Evolutionary conservation across 108 stramenopile species (phyloP).

Genomic region (Cyclotella choctawhatcheeana): DNA sequence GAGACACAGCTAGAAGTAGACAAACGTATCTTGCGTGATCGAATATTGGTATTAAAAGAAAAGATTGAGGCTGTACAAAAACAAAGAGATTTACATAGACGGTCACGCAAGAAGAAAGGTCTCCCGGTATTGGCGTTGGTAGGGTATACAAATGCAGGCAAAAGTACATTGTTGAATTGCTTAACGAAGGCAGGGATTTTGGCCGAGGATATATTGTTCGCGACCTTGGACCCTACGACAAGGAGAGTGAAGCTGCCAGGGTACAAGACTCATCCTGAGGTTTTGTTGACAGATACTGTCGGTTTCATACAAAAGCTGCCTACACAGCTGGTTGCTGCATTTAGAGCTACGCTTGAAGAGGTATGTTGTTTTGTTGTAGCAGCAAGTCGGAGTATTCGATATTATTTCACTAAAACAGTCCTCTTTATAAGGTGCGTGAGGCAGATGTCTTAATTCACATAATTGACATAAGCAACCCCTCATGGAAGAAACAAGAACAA

Average conservation of each 20-base stretch:
- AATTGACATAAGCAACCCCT: conserved; percentile 86
- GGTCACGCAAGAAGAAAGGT: conserved; percentile 70
- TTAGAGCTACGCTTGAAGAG: conserved; percentile 96
- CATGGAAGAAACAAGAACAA: conserved; percentile 86
- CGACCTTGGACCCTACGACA: conserved; percentile 97
- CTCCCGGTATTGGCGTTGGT: conserved; percentile 90
- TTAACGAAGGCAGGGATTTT: conserved; percentile 94
- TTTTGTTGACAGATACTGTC: conserved; percentile 95
- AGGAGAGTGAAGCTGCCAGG: conserved; percentile 94
- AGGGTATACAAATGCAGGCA: conserved; percentile 98
- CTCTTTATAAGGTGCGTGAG: conserved; percentile 38
- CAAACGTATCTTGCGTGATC: conserved; percentile 89
- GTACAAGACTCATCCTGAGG: conserved; percentile 92
- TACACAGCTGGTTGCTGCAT: conserved; percentile 94
- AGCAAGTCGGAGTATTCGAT: background rate
- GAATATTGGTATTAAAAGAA: conserved; percentile 90
- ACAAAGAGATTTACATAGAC: conserved; percentile 87
- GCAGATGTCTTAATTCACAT: conserved; percentile 95
- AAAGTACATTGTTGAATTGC: conserved; percentile 90
- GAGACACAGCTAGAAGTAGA: conserved; percentile 96
- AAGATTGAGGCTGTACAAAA: conserved; percentile 91
- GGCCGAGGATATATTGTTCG: conserved; percentile 95
- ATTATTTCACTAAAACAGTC: background rate
- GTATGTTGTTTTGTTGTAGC: conserved; percentile 32
- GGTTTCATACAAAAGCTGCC: conserved; percentile 98